Conservation (phyloP, 257 asterid genomes). For the Penstemon barbatus region DNA sequence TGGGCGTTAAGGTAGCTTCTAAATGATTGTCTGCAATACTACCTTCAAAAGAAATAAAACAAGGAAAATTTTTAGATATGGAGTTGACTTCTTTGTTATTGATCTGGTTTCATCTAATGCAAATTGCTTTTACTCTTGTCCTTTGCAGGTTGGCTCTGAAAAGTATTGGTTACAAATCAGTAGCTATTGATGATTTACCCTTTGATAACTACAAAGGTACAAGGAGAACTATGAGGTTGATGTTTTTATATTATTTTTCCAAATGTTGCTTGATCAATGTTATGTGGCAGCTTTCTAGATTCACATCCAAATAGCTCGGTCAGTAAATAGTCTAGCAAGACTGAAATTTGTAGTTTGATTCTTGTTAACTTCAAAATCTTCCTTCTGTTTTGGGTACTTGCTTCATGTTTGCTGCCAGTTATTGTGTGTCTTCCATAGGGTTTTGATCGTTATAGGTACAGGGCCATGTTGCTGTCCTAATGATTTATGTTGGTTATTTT, state of each 20-base stretch:
- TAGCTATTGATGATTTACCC: constrained; percentile 70
- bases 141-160: constrained; percentile 71
- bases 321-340: neutral
- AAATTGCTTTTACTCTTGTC: constrained; percentile 2
- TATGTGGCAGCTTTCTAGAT: neutral
- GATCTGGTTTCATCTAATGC: neutral
- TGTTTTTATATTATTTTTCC: neutral
- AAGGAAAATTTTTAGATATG: neutral
- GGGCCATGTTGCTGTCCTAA: neutral
- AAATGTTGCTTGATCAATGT: neutral
- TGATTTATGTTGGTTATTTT: constrained; percentile 22
- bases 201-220: constrained; percentile 67
- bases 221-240: constrained; percentile 3
- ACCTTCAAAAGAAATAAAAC: neutral
- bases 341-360: neutral
- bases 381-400: neutral
- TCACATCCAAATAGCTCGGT: neutral
- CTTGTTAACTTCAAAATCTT: neutral
- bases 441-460: neutral
- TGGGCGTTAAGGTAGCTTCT: neutral
- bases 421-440: neutral
- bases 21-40: neutral
- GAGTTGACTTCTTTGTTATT: neutral
- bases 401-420: neutral
- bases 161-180: constrained; percentile 90